Conservation (phyloP, 164 flowering plant genomes). For the Tetracentron sinense region DNA sequence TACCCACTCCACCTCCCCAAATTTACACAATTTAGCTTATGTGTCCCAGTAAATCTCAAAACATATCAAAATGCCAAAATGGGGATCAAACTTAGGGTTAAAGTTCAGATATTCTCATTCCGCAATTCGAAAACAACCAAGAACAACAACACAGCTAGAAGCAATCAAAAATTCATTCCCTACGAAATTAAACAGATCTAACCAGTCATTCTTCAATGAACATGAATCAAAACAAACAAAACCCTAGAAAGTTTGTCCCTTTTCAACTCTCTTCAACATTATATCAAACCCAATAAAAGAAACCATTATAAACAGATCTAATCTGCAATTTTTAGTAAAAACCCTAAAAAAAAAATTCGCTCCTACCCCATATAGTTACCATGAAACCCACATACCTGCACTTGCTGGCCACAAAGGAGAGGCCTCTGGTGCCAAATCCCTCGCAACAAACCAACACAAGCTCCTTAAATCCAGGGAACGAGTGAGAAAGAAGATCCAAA, state of each 20-base stretch:
- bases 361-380: too few relatives aligned
- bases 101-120: neutral
- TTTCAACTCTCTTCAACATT: neutral
- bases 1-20: neutral
- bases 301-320: constrained; percentile 2
- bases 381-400: constrained; percentile 59
- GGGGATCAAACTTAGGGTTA: too few relatives aligned
- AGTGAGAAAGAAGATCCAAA: constrained; percentile 42
- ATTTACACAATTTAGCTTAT: neutral
- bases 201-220: neutral
- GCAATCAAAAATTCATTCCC: too few relatives aligned
- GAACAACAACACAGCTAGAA: neutral
- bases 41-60: too few relatives aligned
- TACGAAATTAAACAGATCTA: too few relatives aligned
- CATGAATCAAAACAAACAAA: neutral
- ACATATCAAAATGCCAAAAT: too few relatives aligned
- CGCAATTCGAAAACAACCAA: neutral
- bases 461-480: constrained; percentile 57
- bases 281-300: neutral
- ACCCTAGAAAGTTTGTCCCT: neutral
- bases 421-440: constrained; percentile 78
- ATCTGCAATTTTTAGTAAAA: neutral
- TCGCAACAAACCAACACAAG: constrained; percentile 76
- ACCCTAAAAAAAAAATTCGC: too few relatives aligned
- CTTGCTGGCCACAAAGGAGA: constrained; percentile 54